Evolutionary conservation across 148 eudicot genomes (phyloP).

Genomic region (Rhododendron henanense): DNA sequence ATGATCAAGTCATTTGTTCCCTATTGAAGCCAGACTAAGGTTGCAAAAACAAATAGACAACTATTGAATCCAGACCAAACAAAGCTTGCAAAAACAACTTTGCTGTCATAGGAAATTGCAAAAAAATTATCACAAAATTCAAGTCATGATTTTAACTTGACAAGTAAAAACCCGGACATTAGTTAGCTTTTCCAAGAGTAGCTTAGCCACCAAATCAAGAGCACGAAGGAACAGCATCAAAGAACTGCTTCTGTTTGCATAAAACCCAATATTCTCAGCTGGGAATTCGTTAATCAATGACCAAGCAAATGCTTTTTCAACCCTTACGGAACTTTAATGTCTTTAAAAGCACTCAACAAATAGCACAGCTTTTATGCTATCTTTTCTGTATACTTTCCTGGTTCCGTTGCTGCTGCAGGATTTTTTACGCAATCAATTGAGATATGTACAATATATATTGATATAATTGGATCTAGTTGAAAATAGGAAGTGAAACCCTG

Average conservation of each 20-base stretch:
- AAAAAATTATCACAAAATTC: too few species aligned
- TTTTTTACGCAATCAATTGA: too few species aligned
- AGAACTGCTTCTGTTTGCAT: background rate
- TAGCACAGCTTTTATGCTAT: background rate
- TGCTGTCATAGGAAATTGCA: background rate
- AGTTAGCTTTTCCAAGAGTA: background rate
- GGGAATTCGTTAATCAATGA: background rate
- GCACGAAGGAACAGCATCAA: background rate
- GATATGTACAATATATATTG: background rate
- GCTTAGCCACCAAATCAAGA: background rate
- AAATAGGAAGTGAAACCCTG: background rate
- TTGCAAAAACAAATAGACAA: background rate
- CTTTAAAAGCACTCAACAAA: background rate
- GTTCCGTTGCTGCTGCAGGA: too few species aligned
- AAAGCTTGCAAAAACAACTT: background rate
- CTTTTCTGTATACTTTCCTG: background rate
- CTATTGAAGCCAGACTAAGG: background rate
- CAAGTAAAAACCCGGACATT: background rate
- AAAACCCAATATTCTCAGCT: background rate
- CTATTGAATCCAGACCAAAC: background rate
- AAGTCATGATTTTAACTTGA: background rate
- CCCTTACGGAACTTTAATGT: background rate
- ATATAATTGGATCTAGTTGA: background rate
- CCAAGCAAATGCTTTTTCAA: background rate
- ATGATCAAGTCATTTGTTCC: background rate